Base-by-base conservation (phyloP, 2,329 filamentous ascomycete species). In the Aspergillus vadensis region DNA sequence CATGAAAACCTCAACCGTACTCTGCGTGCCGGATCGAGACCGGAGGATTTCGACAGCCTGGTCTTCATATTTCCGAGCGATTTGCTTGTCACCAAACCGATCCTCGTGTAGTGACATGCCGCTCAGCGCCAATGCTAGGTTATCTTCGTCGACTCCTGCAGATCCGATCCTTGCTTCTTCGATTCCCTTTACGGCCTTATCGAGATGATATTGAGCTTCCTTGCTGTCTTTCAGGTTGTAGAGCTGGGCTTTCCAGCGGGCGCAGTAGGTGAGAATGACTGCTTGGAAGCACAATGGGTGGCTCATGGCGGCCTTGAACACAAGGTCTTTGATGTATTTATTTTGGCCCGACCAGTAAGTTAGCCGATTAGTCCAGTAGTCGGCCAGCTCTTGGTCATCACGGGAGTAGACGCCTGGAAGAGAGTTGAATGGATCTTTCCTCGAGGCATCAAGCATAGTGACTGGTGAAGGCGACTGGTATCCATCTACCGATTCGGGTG, bases 261-360 rank as follows among this genome's bases (percentile, higher is more conserved):
- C 72, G 62, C 71, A 73, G 44, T 79, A 78, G 8, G 70, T 65
- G 19, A 79, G 65, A 7, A 79, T 66, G 23, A 73, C 66, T 10
- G 74, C 68, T 56, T 77, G 73, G 59, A 79, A 79, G 2, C 74
- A 62, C 27, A 76, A 64, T 8, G 71, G 72, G 61, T 77, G 68
- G 21, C 60, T 63, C 67, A 75, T 73, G 25, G 76, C 71, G 4
- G 69, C 67, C 43, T 68, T 70, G 58, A 77, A 78, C 7, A 76
- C 70, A 9, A 68, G 66, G 10, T 73, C 68, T 59, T 79, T 79
- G 23, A 79, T 64, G 38, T 74, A 67, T 25, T 63, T 57, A 56
- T 79, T 79, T 57, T 76, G 73, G 1, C 77, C 77, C 8, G 77
- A 78, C 77, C 77, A 79, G 58, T 78, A 79, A 0, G 70, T 69